Base-by-base conservation (phyloP, 2,329 filamentous ascomycete species). In the Paraphoma chrysanthemicola region DNA sequence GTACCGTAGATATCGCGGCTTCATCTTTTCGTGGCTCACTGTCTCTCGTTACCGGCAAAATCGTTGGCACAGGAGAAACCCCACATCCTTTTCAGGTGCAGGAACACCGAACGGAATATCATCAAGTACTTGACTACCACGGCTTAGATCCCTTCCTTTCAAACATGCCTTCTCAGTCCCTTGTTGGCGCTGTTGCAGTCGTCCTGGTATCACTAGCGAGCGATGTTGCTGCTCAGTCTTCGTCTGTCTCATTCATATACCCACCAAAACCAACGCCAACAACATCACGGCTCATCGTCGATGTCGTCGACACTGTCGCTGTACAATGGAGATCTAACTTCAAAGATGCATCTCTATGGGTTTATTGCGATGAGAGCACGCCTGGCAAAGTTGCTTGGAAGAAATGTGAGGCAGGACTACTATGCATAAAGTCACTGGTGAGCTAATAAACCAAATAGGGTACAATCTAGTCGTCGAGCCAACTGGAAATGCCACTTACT, bases 171-270 rank as follows among this genome's bases (percentile, higher is more conserved):
- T 5, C 23, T 23, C 23, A 5, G 5, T 2, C 3, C 5, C 2
- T 23, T 23, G 2, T 5, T 23, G 23, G 23, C 23, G 23, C 23
- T 23, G 23, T 23, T 5, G 5, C 23, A 3, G 23, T 23, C 23
- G 23, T 23, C 23, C 23, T 23, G 23, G 2, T 23, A 5, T 36
- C 3, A 6, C 3, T 36, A 14, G 3, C 14, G 3, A 42, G n/a
- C 10, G 39, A 16, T n/a, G 39, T 17, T 16, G 39, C 16, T 14
- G 39, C 39, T 6, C 39, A 42, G 10, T n/a, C 23, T 3, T 44
- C 43, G 4, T 49, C 54, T 6, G 54, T 28, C 14, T 57, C 54
- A 6, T 57, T 57, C 28, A 50, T 33, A 31, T 57, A 53, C 42
- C 47, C 46, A 18, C 30, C 23, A 4, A 30, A 46, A 30, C 18